Percentiles rank a stretch among this genome's conserved stretches.
Evolutionary conservation across 2,329 filamentous ascomycete species (phyloP).

Genomic region (Sclerotinia minor): DNA sequence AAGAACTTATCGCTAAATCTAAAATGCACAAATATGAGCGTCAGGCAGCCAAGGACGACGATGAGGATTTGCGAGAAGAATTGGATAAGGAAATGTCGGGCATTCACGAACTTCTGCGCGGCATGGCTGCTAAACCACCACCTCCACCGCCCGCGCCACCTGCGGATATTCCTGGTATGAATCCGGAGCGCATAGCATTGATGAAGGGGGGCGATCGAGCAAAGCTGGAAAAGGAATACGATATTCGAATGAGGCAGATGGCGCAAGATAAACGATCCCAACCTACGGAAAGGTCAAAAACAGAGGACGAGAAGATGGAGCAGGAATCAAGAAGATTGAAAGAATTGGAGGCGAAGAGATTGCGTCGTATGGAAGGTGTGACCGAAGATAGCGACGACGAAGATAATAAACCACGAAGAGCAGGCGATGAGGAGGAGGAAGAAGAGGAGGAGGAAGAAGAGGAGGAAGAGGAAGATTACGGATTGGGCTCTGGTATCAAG

Average conservation of each 20-base stretch:
- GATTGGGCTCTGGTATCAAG: conserved; percentile 60
- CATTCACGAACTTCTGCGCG: conserved; percentile 69
- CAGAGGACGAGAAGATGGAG: conserved; percentile 78
- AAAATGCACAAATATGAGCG: conserved; percentile 94
- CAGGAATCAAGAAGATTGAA: conserved; percentile 76
- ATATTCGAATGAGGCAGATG: conserved; percentile 77
- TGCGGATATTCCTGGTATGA: conserved; percentile 51
- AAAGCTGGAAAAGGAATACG: conserved; percentile 82
- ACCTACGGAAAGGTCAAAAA: conserved; percentile 86
- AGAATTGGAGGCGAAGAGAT: conserved; percentile 78
- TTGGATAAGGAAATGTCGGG: conserved; percentile 81
- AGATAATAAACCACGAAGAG: background rate
- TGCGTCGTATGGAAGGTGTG: conserved; percentile 85
- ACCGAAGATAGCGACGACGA: conserved; percentile 66
- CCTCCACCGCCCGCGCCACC: conserved; percentile 43
- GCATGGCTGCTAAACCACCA: conserved; percentile 52
- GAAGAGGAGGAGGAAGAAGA: conserved; percentile 59
- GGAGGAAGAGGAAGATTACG: conserved; percentile 61
- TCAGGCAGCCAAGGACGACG: conserved; percentile 88
- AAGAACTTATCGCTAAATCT: conserved; percentile 95
- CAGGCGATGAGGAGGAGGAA: conserved; percentile 37
- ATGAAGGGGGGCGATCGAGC: conserved; percentile 61
- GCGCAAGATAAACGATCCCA: conserved; percentile 81
- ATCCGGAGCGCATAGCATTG: conserved; percentile 62
- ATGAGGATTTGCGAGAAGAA: conserved; percentile 81